These are phyloP conservation scores for Oidiodendron maius DNA, from an alignment of 495 filamentous ascomycete genomes.

Conservation along the genomic window DNA sequence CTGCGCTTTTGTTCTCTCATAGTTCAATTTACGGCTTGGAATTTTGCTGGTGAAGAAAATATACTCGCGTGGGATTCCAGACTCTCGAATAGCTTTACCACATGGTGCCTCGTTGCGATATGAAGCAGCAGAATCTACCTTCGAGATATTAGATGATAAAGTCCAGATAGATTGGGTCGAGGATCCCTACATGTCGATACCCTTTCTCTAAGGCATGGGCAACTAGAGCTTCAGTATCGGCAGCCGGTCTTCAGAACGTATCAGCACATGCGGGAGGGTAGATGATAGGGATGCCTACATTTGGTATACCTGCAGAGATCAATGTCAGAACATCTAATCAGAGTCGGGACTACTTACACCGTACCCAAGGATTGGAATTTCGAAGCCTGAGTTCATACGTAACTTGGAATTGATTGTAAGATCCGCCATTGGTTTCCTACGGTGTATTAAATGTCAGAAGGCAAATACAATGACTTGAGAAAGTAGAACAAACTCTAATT, in stretches of 20 bases:
- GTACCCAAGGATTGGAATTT: slow-evolving; percentile 70
- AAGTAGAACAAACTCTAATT: not conserved
- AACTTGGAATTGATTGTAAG: slow-evolving; percentile 58
- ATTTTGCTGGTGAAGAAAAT: slow-evolving; percentile 76
- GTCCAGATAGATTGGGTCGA: not conserved
- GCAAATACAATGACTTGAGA: not conserved
- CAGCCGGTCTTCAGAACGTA: slow-evolving; percentile 23
- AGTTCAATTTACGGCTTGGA: slow-evolving; percentile 36
- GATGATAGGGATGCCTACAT: slow-evolving; percentile 42
- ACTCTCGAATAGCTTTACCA: slow-evolving; percentile 52
- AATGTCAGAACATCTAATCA: slow-evolving; percentile 1
- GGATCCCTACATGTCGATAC: slow-evolving; percentile 59
- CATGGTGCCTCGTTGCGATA: slow-evolving; percentile 68
- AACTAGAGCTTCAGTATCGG: slow-evolving; percentile 49
- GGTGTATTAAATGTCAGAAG: not conserved
- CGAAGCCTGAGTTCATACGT: slow-evolving; percentile 68
- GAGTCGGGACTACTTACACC: slow-evolving; percentile 48
- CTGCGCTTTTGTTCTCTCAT: slow-evolving; percentile 42
- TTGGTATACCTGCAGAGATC: slow-evolving; percentile 58
- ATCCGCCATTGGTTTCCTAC: slow-evolving; percentile 43
- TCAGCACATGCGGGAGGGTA: slow-evolving; percentile 13
- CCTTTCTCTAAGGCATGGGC: slow-evolving; percentile 60
- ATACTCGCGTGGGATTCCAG: slow-evolving; percentile 52
- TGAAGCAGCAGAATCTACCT: slow-evolving; percentile 65
- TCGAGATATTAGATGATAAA: not conserved